phyloP scores from a whole-genome alignment of 768 basidiomycete species.

The Amanita rubescens region DNA sequence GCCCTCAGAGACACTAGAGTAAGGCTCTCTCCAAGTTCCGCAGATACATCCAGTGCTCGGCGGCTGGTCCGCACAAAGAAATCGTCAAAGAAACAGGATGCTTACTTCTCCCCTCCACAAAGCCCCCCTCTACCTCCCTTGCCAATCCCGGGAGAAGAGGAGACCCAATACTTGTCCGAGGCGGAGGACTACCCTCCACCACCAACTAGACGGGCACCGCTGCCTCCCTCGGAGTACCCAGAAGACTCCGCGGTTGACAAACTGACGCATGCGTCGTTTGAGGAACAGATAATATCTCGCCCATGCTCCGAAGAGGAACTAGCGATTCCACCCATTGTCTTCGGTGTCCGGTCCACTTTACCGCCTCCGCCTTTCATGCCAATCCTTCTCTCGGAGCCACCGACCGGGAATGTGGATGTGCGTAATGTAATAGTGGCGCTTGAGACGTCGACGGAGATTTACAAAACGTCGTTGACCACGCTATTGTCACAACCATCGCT shows the following conservation, averaged over 20 bases:
- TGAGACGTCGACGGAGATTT: conserved; percentile 64
- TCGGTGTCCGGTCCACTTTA: conserved; percentile 25
- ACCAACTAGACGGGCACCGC: conserved; percentile 24
- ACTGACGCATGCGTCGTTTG: conserved; percentile 4
- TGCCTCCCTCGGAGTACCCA: conserved; percentile 12
- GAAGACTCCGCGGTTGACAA: not conserved
- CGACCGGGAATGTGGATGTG: conserved; percentile 41
- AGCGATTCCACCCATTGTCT: conserved; percentile 43
- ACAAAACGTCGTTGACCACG: conserved; percentile 60
- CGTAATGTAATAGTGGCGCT: conserved; percentile 61
- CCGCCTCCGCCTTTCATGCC: conserved; percentile 52
- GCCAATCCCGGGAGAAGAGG: conserved; percentile 31
- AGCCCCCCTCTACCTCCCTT: conserved; percentile 53
- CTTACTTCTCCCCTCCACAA: conserved; percentile 24
- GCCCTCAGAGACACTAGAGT: conserved; percentile 51
- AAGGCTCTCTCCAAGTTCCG: conserved; percentile 28
- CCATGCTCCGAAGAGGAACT: conserved; percentile 29
- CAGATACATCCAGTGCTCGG: not conserved
- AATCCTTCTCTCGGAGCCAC: conserved; percentile 55
- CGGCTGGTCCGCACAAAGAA: conserved; percentile 10
- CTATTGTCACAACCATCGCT: conserved; percentile 62
- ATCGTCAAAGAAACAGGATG: conserved; percentile 13
- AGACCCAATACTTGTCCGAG: conserved; percentile 20
- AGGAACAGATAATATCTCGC: conserved; percentile 20
- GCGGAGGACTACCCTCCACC: conserved; percentile 25